phyloP scores from a whole-genome alignment of 2,329 filamentous ascomycete genomes.

The Pyrenophora graminea region DNA sequence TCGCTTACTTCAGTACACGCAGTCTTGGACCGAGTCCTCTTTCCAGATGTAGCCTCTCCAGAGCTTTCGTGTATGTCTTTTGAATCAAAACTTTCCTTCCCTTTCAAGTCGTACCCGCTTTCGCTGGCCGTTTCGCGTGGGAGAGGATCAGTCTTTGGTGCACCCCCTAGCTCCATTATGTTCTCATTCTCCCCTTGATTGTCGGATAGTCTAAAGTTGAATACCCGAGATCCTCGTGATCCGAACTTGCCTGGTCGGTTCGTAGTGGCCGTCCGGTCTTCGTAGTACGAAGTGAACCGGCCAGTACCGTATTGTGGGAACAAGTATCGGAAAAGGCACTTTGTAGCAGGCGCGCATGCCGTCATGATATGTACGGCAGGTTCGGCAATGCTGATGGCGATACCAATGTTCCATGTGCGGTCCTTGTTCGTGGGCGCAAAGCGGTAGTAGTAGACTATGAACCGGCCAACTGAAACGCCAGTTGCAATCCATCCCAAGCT shows the following conservation, averaged over 20 bases:
- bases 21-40: conserved; percentile 14
- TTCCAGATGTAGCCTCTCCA: background rate
- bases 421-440: conserved; percentile 41
- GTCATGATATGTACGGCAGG: conserved; percentile 56
- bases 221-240: conserved; percentile 10
- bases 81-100: conserved; percentile 11
- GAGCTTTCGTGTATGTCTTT: conserved; percentile 4
- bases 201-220: conserved; percentile 17
- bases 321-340: conserved; percentile 50
- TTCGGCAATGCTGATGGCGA: conserved; percentile 47
- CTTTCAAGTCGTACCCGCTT: conserved; percentile 8
- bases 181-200: conserved; percentile 7
- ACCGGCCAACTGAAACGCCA: conserved; percentile 42
- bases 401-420: conserved; percentile 42
- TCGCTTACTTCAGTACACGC: conserved; percentile 17
- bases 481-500: conserved; percentile 44
- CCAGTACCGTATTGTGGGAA: conserved; percentile 39
- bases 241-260: conserved; percentile 11
- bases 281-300: conserved; percentile 18
- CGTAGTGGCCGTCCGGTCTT: conserved; percentile 9
- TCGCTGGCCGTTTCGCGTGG: conserved; percentile 4
- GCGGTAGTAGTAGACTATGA: conserved; percentile 49
- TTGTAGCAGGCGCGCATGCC: conserved; percentile 58
- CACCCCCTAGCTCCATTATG: conserved; percentile 13
- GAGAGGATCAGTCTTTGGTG: conserved; percentile 4